A percentile compares a stretch with the other conserved stretches of the same genome.
Evolutionary conservation across 306 rosid genomes (phyloP).

Genomic region (Castanea sativa): DNA sequence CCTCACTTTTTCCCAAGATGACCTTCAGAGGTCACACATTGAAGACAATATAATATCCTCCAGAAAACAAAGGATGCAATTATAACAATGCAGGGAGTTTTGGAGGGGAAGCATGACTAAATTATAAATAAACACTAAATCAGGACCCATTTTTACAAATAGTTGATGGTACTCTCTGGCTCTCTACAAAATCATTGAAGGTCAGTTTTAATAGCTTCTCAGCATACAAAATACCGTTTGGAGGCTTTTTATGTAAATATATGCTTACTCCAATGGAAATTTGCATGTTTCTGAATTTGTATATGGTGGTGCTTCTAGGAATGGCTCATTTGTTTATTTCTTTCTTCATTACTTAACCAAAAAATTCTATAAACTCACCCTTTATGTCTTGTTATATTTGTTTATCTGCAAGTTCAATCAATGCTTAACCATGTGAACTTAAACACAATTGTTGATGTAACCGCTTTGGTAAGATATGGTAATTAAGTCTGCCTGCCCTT

Average conservation of each 20-base stretch:
- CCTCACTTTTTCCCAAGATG: constrained; percentile 55
- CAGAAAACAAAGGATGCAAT: constrained; percentile 64
- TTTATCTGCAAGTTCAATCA: too few relatives aligned
- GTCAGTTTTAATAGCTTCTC: constrained; percentile 20
- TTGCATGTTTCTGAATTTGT: neutral
- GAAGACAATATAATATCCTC: constrained; percentile 35
- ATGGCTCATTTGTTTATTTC: neutral
- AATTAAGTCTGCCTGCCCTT: too few relatives aligned
- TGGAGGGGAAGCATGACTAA: constrained; percentile 74
- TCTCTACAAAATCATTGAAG: constrained; percentile 60
- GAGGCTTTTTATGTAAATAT: neutral
- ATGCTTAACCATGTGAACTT: too few relatives aligned
- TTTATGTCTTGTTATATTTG: too few relatives aligned
- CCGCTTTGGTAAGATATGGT: neutral
- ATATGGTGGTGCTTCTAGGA: neutral
- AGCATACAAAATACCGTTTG: neutral
- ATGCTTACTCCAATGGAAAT: neutral
- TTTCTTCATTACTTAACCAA: neutral
- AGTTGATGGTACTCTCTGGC: constrained; percentile 61
- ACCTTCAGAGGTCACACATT: constrained; percentile 43
- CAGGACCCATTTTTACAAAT: constrained; percentile 41
- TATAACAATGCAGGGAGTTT: constrained; percentile 56
- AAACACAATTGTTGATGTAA: too few relatives aligned
- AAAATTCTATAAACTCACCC: neutral
- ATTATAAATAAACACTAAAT: constrained; percentile 47